Base-by-base conservation (phyloP, 179 eudicot genomes). In the Beta corolliflora region DNA sequence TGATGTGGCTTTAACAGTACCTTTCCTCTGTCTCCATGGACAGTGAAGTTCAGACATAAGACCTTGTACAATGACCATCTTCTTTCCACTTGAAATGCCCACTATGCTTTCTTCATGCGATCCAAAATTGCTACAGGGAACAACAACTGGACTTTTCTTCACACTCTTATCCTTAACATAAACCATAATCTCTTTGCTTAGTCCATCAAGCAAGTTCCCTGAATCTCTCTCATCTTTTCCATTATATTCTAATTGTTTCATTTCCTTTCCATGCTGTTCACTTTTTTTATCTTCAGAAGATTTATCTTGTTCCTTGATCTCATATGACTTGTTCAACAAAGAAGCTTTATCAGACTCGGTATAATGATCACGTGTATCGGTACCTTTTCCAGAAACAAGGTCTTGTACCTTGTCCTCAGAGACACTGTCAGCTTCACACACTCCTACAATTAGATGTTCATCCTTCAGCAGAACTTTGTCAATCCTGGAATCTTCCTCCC, bases 121-220 rank as follows among this genome's bases (percentile, higher is more conserved):
- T 61, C 52, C 71, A 45, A 70, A 46, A 3, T 69, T 16, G 48
- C 67, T 75, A 50, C 54, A 46, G 66, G 80, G 73, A 68, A 29
- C 73, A 81, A 68, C 71, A 72, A 53, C 54, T 59, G 80, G 48
- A 52, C 56, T 83, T 55, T 77, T 80, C 81, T 71, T 82, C 81
- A 80, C 78, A n/a, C 66, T 36, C 77, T 75, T 81, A 77, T 83
- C 80, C 70, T 80, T 85, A 19, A 41, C 66, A 75, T 75, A 75
- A 10, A 75, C 65, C 52, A 75, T 25, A 18, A 56, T 16, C 77
- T 56, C 66, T 56, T 75, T 58, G 23, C 16, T 10, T 56, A 9
- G 52, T 56, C 44, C 66, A 36, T 75, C 77, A 75, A 65, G 52
- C 16, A 75, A 36, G 18, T 15, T 31, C 18, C 66, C 52, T 0